Conservation (phyloP, 768 basidiomycete genomes). For the Termitomyces sp. region DNA sequence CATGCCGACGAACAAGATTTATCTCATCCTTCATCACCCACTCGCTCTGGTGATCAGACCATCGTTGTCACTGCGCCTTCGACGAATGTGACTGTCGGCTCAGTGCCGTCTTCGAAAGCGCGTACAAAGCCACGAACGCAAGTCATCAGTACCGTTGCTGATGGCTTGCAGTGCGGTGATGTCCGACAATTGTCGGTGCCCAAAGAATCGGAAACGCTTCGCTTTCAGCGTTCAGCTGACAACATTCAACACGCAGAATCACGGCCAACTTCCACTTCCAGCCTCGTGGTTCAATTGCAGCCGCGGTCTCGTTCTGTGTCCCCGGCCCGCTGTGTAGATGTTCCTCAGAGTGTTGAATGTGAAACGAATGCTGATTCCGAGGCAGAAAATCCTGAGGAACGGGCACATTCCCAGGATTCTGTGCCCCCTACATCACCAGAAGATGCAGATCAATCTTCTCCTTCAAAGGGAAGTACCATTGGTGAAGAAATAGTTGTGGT, state of each 20-base stretch:
- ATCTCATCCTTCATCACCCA: conserved; percentile 32
- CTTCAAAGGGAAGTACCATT: neutral
- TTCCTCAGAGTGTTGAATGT: conserved; percentile 69
- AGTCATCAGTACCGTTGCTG: conserved; percentile 11
- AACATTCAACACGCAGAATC: conserved; percentile 16
- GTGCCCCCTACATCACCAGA: conserved; percentile 42
- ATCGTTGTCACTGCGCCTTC: conserved; percentile 30
- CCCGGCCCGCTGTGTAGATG: conserved; percentile 61
- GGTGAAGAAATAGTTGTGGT: conserved; percentile 21
- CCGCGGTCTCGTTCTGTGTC: conserved; percentile 47
- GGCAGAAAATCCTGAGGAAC: conserved; percentile 29
- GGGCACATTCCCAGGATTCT: conserved; percentile 13
- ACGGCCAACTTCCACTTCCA: conserved; percentile 25
- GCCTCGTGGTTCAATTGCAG: conserved; percentile 23
- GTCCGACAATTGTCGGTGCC: conserved; percentile 19
- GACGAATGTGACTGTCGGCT: conserved; percentile 17
- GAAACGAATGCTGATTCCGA: conserved; percentile 70
- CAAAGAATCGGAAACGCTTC: conserved; percentile 21
- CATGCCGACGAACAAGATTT: conserved; percentile 13
- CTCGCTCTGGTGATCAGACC: conserved; percentile 31
- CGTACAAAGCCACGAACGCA: conserved; percentile 8
- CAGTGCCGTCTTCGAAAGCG: conserved; percentile 19
- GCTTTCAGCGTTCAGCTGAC: conserved; percentile 18
- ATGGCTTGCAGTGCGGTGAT: conserved; percentile 14
- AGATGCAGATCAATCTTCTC: conserved; percentile 18